Evolutionary conservation across 345 rosid species (phyloP), one percentile per base, ranked within the genome.

Genomic region (Anacardium occidentale): DNA sequence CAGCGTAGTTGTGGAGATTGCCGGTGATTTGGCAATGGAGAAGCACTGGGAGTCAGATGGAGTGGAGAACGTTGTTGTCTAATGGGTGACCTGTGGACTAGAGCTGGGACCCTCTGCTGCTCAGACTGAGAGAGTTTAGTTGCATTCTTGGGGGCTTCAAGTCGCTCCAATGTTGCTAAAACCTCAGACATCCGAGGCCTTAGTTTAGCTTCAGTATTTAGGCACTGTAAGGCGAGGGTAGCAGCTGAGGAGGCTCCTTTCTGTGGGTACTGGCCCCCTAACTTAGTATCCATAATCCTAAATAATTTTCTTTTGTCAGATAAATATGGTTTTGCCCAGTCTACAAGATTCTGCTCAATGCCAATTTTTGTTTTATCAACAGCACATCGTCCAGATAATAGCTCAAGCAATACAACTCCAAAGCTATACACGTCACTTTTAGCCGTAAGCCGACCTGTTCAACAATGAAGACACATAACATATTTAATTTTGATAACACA

Each of bases 351-450:
- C 81, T 95, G 97, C 80, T 92, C 99, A 74, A 78, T 78, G 55
- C 94, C 97, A 40, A 82, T 77, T 85, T 91, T 95, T 61, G 88
- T 68, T 80, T 88, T 95, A 68, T 92, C 98, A n/a, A 95, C 88
- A 0, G 99, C 98, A 55, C 93, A 87, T 68, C 96, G 72, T 25
- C 99, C 99, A 15, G 96, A 95, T 73, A 95, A 82, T 62, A 95
- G 78, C 78, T 95, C 99, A 10, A 95, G 89, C 69, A 95, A 78
- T 72, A 95, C 98, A 55, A 95, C 99, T 58, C 99, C 99, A 3
- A 95, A 95, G 76, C 98, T 95, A 74, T 92, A 95, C 56, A 95
- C 98, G 21, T 95, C 99, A 62, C 99, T 92, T 82, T 92, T 92
- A 3, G 98, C 86, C 12, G 99, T 88, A 68, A 95, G 85, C 51